Evolutionary conservation across 23 red algal species (phyloP), one percentile per base, ranked within the genome.

Genomic region (Gracilaria caudata): DNA sequence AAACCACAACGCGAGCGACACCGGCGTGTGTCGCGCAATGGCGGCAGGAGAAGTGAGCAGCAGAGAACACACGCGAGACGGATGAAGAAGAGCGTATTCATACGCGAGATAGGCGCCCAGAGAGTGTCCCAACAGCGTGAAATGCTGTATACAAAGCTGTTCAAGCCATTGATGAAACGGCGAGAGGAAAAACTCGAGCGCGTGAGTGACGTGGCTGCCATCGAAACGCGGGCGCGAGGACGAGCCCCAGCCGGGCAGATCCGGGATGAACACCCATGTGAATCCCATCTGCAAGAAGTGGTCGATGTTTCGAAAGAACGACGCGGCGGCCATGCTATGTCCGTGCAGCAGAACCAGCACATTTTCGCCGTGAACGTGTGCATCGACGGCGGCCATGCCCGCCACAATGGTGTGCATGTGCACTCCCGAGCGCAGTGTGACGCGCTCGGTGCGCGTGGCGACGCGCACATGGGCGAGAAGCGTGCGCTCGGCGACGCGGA

Each of bases 31-130:
- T 7, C 72, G 37, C 17, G 84, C 79, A 0, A 95, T 25, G 24
- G 92, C 96, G 10, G 92, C 92, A 7, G 96, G 96, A 23, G 80
- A 79, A 1, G 89, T 61, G 0, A 98, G 73, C 14, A 94, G 17
- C 46, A 98, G 75, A 7, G 57, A 29, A 3, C 12, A 26, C 37
- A 89, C 41, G 4, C 32, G 68, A 9, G 19, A 8, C 5, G 66
- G 66, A 35, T 82, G 37, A 10, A 60, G 46, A 24, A 72, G 24
- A 0, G 96, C 88, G 56, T 90, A 93, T 24, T 89, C 88, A 36
- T 91, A 64, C 3, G 89, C 85, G 1, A 98, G 40, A 68, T 94
- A 95, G 53, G 92, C 96, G 64, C 96, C 96, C 26, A 95, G 72
- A 1, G 92, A 95, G 70, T 98, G 96, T 8, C 88, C 96, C 1